Base-by-base conservation (phyloP, 2,329 filamentous ascomycete genomes). In the Colletotrichum sp. region DNA sequence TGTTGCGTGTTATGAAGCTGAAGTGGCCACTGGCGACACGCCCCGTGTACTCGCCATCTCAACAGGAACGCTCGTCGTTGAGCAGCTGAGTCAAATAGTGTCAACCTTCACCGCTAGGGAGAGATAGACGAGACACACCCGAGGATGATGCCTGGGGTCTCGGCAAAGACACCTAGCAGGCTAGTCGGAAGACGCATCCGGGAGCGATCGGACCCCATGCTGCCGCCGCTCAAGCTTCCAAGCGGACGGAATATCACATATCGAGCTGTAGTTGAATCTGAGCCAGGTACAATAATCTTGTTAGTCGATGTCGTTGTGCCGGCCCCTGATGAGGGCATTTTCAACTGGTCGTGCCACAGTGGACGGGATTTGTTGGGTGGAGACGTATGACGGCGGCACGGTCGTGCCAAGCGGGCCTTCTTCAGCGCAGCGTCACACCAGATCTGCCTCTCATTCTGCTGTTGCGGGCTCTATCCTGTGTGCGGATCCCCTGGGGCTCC, bases 91-190 rank as follows among this genome's bases (percentile, higher is more conserved):
- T 74, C 74, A 65, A 69, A 43, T 68, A 43, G 59, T 68, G 59
- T 24, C 26, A 65, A 61, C 34, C 70, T 73, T 68, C 74, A 76
- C 74, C 74, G 74, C 74, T 59, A 76, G 74, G 74, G 70, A 76
- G 64, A 52, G 43, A 65, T 60, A 28, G n/a, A 68, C 59, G 59
- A 76, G 70, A 64, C 70, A 69, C 59, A 68, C 48, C 59, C 70
- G 64, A 61, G 55, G 30, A 61, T 52, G 43, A 65, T 65, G 43
- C 32, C 70, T 66, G 34, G 59, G 59, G 43, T 73, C 48, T 76
- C 74, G 74, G 74, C 48, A 73, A 69, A 73, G 74, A 76, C 74
- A 74, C 74, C 71, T 74, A 60, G 34, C 61, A 43, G 48, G n/a
- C 59, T 67, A 65, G 66, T 73, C 70, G 74, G 59, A 74, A 65